phyloP scores from a whole-genome alignment of 108 stramenopile genomes.

The Phaeodactylum tricornutum region DNA sequence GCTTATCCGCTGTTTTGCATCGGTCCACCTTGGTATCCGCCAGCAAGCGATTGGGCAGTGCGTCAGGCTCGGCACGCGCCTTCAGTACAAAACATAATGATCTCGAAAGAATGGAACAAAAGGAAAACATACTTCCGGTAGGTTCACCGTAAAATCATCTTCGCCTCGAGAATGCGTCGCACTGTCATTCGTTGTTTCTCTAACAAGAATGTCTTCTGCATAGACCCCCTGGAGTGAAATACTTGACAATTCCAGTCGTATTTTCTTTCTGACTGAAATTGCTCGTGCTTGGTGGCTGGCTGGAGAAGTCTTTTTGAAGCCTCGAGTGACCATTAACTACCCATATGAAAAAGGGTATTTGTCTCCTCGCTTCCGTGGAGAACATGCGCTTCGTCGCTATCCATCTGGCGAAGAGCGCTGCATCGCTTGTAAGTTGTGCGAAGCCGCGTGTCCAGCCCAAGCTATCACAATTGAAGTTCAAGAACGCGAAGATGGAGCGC shows the following conservation, averaged over 20 bases:
- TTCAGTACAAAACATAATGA: constrained; percentile 1
- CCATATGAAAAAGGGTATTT: constrained; percentile 96
- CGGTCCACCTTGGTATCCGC: not conserved
- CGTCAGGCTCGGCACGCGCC: not conserved
- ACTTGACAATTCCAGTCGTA: constrained; percentile 74
- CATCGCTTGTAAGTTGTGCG: constrained; percentile 99
- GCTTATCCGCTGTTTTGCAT: not conserved
- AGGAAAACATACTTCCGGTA: constrained; percentile 14
- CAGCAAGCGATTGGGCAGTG: not conserved
- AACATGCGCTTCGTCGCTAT: constrained; percentile 96
- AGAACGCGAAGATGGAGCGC: constrained; percentile 87
- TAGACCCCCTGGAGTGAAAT: constrained; percentile 78
- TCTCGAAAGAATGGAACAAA: constrained; percentile 1
- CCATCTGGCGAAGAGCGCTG: constrained; percentile 98
- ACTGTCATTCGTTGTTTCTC: not conserved
- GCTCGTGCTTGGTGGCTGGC: constrained; percentile 73
- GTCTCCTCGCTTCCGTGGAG: constrained; percentile 97
- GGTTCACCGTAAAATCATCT: no score
- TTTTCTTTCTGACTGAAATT: constrained; percentile 91
- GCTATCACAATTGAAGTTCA: constrained; percentile 99
- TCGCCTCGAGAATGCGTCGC: no score
- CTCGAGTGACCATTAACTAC: constrained; percentile 97
- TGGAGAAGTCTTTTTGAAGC: constrained; percentile 69
- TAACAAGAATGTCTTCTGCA: not conserved
- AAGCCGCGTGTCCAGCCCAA: constrained; percentile 99